Base-by-base conservation (phyloP, 2,329 filamentous ascomycete genomes). In the Talaromyces funiculosus region DNA sequence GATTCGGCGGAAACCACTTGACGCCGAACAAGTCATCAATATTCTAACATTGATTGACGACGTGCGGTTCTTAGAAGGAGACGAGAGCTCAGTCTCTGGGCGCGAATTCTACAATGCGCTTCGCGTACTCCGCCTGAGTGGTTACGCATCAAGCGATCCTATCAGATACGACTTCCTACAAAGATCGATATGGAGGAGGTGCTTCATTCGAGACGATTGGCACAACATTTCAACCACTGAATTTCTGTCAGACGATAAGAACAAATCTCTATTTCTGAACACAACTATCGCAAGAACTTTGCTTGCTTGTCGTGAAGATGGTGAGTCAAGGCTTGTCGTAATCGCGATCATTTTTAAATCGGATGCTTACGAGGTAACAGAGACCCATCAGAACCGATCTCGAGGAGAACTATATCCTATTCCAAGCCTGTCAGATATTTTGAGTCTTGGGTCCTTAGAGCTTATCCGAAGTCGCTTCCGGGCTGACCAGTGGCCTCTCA, bases 151-250 rank as follows among this genome's bases (percentile, higher is more conserved):
- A 73, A 67, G 79, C 77, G 65, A 86, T 79, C 61, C 68, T 18
- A 81, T 84, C n/a, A 80, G 83, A 49, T 81, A 82, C 64, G 81
- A 87, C 26, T 76, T 80, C 33, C 71, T 82, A 37, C 76, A 84
- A 55, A 80, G 78, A 62, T 74, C 86, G n/a, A 90, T 97, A 64
- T 99, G 94, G 94, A 88, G 94, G 70, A 86, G 94, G 58, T 88
- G 91, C 63, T 89, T 89, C 68, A 82, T 93, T 65, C 85, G 87
- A 54, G 92, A 97, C 72, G 85, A 97, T 70, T 99, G 94, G 94
- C 79, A 83, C 26, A 80, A 79, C 61, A 83, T 95, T 70, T 93
- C 94, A 69, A 86, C 90, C 65, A 93, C 89, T 0, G 85, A 87
- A 53, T 81, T 88, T 62, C 88, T 90, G 70, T 85, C 86, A 60